Base-by-base conservation (phyloP, 2,329 filamentous ascomycete genomes). In the Sclerotinia minor region DNA sequence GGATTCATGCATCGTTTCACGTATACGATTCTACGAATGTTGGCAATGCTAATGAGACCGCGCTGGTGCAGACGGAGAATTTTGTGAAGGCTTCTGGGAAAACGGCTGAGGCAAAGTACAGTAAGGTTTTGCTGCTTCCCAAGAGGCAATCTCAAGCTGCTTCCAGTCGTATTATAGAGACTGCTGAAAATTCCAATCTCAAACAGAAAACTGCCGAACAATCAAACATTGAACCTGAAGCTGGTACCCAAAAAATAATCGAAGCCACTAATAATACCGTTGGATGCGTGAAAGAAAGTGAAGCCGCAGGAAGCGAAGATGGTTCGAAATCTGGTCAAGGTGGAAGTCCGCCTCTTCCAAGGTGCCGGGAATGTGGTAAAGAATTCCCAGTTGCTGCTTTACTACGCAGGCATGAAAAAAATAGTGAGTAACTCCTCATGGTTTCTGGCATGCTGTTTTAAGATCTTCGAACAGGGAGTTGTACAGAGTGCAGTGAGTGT, bases 1-100 rank as follows among this genome's bases (percentile, higher is more conserved):
- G 67, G 67, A 50, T 68, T 17, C 53, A 57, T 41, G 67, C 67
- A 21, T 68, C 67, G 24, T 68, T 68, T 35, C 52, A 65, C 35
- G 45, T 50, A 15, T 68, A 68, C 19, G 53, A 65, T n/a, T n/a
- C 29, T 26, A 17, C 8, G 3, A 17, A 21, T 13, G 13, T 24
- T 24, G 13, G n/a, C 19, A 44, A 61, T 60, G 15, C 29, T 15
- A 38, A 66, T 6, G 21, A 44, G n/a, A 24, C n/a, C 7, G 26
- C 38, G 13, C 32, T 60, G 21, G 64, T 66, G 32, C 55, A 60
- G 26, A 60, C 45, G 2, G 19, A 41, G 11, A 66, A 66, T 24
- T 66, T 60, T 26, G 24, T 66, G 2, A 49, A 24, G 32, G 29
- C 29, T 19, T 19, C 35, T 1, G 35, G 24, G 35, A 24, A 4